phyloP scores from a whole-genome alignment of 2,329 filamentous ascomycete species.

The Macrophomina pseudophaseolina region DNA sequence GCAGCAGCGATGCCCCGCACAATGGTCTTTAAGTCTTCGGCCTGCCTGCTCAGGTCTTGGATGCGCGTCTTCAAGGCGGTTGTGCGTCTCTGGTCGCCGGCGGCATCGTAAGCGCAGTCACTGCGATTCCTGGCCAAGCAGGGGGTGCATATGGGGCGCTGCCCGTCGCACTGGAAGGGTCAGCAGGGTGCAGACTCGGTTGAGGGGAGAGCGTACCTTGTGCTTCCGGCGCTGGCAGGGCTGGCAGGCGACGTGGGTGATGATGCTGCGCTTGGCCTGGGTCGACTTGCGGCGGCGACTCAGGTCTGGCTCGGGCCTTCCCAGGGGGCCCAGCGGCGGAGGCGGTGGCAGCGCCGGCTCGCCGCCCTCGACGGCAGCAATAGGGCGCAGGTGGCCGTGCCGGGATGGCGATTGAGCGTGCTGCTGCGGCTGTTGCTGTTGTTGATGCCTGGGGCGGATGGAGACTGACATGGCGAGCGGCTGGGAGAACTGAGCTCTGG shows the following conservation, averaged over 20 bases:
- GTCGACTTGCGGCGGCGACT: neutral
- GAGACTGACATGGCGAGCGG: neutral
- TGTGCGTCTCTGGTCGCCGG: constrained; percentile 29
- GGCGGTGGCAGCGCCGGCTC: neutral
- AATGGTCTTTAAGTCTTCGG: constrained; percentile 21
- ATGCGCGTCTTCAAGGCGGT: constrained; percentile 29
- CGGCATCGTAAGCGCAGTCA: constrained; percentile 30
- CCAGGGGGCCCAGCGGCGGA: neutral
- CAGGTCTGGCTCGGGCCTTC: neutral
- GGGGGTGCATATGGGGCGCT: constrained; percentile 28
- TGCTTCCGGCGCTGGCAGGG: constrained; percentile 27
- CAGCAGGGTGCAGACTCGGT: neutral
- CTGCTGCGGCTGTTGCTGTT: neutral
- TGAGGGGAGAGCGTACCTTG: constrained; percentile 29
- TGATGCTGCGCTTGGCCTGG: constrained; percentile 6
- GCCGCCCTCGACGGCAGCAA: too few relatives aligned
- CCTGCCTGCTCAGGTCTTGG: constrained; percentile 18
- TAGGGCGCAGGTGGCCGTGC: too few relatives aligned
- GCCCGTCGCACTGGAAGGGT: constrained; percentile 27
- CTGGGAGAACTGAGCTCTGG: neutral
- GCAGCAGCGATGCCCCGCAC: constrained; percentile 4
- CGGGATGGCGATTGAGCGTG: neutral
- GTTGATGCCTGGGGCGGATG: neutral
- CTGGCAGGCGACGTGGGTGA: constrained; percentile 27
- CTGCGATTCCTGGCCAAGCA: constrained; percentile 26